Evolutionary conservation across 169 alveolate species (phyloP), one percentile per base, ranked within the genome.

Genomic region (Eimeria acervulina): DNA sequence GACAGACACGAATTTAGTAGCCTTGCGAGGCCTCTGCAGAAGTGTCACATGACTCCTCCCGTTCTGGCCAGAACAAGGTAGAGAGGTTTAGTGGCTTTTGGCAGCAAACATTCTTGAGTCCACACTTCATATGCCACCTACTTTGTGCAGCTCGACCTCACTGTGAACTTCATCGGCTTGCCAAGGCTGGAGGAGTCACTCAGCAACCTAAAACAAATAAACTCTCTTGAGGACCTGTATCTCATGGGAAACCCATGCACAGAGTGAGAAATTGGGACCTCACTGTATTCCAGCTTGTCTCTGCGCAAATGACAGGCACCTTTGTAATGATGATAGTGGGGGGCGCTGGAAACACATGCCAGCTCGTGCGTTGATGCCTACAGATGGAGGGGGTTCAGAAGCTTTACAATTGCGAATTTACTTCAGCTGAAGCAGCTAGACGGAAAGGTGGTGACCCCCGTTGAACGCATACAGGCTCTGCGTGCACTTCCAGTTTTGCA

Each of bases 201-300:
- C 7, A 21, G 74, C 70, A 97, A 95, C 72, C 84, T 97, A 26
- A 83, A 90, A 74, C 94, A 93, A 59, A 76, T 95, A 93, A 90
- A 61, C 33, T 78, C 47, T 23, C 92, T 98, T n/a, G 97, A 97
- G 87, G 99, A 99, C 93, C 97, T 98, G 8, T 98, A 98, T 93
- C 97, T 99, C 21, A 97, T 99, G 38, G 99, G 99, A 55, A 99
- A 99, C 96, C 99, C 99, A n/a, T 98, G 99, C 95, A 97, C 98
- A 80, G 98, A 97, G 96, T 94, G 76, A 51, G 90, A 42, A 78
- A 40, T 1, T 3, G 31, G 15, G 72, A 19, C 21, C 68, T 28
- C 70, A n/a, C 76, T n/a, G 31, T 36, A 52, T 31, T 51, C 5
- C 76, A n/a, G 31, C n/a, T 51, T 83, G 19, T 1, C 4, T 28